Evolutionary conservation across 257 asterid genomes (phyloP).

Genomic region (Euphrasia confusa): DNA sequence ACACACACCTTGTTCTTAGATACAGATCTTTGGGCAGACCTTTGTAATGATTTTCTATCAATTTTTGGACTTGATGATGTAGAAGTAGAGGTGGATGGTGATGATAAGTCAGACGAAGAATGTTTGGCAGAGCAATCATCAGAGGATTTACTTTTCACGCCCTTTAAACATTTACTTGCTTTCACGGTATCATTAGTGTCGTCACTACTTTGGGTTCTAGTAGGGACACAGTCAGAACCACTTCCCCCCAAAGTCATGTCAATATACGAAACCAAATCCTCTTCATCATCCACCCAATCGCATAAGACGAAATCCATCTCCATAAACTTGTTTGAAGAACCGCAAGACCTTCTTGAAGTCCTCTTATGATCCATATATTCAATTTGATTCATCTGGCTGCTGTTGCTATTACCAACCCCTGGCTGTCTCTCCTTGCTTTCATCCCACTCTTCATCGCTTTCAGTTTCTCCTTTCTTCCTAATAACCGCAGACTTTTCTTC

Average conservation of each 20-base stretch:
- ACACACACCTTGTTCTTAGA: constrained; percentile 32
- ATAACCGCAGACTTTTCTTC: constrained; percentile 11
- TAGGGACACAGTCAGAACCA: constrained; percentile 16
- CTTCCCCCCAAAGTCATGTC: constrained; percentile 23
- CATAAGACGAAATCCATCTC: constrained; percentile 31
- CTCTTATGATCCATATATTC: constrained; percentile 30
- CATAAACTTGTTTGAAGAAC: constrained; percentile 38
- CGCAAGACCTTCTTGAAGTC: constrained; percentile 34
- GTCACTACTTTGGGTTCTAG: constrained; percentile 16
- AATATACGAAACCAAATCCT: constrained; percentile 29
- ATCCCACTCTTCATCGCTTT: constrained; percentile 47
- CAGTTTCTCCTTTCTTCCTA: constrained; percentile 27
- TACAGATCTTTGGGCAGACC: constrained; percentile 33
- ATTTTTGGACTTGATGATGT: constrained; percentile 31
- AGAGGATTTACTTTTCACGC: constrained; percentile 15
- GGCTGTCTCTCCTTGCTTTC: constrained; percentile 34
- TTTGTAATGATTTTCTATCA: constrained; percentile 24
- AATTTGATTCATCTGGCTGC: not conserved
- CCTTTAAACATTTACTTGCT: constrained; percentile 21
- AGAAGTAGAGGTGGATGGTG: constrained; percentile 41
- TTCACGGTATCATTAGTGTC: constrained; percentile 19
- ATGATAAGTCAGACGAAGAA: constrained; percentile 28
- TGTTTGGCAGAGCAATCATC: constrained; percentile 22
- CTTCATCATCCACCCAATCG: constrained; percentile 64
- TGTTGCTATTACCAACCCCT: no score